phyloP scores from a whole-genome alignment of 208 protist genomes.

The Wallacemonas sp. region DNA sequence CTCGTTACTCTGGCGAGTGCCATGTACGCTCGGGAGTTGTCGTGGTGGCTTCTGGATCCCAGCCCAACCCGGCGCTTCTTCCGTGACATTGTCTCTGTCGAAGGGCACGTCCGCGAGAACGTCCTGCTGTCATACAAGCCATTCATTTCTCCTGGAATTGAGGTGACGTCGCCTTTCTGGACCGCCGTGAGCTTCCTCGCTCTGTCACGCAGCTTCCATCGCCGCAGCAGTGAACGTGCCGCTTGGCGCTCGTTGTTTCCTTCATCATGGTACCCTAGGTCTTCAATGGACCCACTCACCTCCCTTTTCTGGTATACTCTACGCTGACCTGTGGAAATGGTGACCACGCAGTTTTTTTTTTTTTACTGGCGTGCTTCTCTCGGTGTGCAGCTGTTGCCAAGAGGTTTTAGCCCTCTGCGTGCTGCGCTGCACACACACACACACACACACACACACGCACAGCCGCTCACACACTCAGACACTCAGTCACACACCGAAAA shows the following conservation, averaged over 20 bases:
- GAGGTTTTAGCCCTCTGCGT: too few relatives aligned
- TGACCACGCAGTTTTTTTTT: too few relatives aligned
- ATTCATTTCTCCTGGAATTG: neutral
- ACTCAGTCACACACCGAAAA: too few relatives aligned
- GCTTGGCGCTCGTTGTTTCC: neutral
- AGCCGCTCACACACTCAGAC: too few relatives aligned
- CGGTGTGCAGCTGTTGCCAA: too few relatives aligned
- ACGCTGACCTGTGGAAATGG: too few relatives aligned
- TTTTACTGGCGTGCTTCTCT: too few relatives aligned
- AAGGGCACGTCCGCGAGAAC: constrained; percentile 18
- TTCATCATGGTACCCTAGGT: neutral
- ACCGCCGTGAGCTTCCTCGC: neutral
- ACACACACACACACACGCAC: too few relatives aligned
- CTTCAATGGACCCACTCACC: constrained; percentile 4
- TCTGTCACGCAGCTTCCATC: neutral
- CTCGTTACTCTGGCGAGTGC: constrained; percentile 13
- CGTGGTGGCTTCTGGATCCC: constrained; percentile 27
- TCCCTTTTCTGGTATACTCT: neutral
- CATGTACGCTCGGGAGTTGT: constrained; percentile 25
- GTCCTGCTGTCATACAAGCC: constrained; percentile 1
- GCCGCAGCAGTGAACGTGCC: neutral
- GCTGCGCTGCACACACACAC: too few relatives aligned
- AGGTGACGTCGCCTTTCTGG: neutral
- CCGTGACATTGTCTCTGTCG: constrained; percentile 29
- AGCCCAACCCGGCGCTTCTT: constrained; percentile 28